Percentiles rank a stretch among this genome's conserved stretches.
These are phyloP conservation scores for Pseudozyma thailandica DNA, from an alignment of 1,284 basidiomycete genomes.

Conservation along the genomic window DNA sequence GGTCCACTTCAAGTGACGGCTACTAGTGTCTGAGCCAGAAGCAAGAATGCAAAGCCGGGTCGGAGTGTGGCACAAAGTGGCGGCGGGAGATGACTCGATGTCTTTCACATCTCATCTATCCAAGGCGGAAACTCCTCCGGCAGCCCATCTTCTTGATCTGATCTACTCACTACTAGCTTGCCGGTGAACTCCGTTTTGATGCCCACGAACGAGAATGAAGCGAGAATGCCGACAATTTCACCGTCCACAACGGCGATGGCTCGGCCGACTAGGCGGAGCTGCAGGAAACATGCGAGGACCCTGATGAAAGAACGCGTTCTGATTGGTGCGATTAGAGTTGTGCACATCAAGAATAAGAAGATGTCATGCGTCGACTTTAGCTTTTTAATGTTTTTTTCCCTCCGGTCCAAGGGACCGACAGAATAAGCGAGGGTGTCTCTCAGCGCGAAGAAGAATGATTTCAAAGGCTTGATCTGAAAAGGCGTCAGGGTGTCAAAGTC, in stretches of 20 bases:
- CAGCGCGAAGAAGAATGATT: constrained; percentile 7
- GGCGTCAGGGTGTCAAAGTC: constrained; percentile 17
- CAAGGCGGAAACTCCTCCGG: background rate
- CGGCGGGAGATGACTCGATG: constrained; percentile 11
- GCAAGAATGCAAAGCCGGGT: background rate
- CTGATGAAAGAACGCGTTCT: constrained; percentile 28
- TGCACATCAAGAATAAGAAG: constrained; percentile 11
- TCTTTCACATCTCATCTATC: constrained; percentile 1
- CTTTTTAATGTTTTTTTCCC: background rate
- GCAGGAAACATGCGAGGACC: constrained; percentile 14
- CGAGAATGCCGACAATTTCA: constrained; percentile 10
- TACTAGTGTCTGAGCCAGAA: too few relatives aligned
- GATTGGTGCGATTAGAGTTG: constrained; percentile 51
- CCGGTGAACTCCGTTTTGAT: constrained; percentile 18
- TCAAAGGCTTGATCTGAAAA: constrained; percentile 19
- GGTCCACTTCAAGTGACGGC: too few relatives aligned
- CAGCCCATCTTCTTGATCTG: background rate
- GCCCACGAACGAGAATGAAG: background rate
- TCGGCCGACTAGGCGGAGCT: constrained; percentile 14
- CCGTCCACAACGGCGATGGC: constrained; percentile 23
- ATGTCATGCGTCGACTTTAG: constrained; percentile 16
- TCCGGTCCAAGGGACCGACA: too few relatives aligned
- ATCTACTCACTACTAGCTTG: too few relatives aligned
- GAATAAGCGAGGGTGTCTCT: background rate
- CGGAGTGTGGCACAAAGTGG: too few relatives aligned